Base-by-base conservation (phyloP, 805 yeast genomes). In the Kurtzmaniella fragi region DNA sequence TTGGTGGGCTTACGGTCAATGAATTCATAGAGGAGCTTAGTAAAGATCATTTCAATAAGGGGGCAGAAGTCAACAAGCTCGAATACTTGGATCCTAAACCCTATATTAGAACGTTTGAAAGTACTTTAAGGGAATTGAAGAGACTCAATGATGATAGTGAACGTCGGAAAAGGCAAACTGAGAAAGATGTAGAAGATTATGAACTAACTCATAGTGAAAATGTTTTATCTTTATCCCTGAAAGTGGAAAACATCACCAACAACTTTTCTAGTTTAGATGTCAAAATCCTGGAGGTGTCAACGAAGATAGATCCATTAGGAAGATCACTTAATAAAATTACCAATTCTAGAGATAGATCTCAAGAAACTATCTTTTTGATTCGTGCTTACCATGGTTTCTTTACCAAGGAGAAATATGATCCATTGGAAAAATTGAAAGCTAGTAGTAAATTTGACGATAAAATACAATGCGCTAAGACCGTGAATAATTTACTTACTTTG, bases 21-120 rank as follows among this genome's bases (percentile, higher is more conserved):
- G 91, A 86, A 40, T 87, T 89, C 57, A 78, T 89, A 20, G 93
- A 89, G 54, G 83, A 78, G 52, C 65, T 90, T 47, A 77, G 90
- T 44, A 78, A 79, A 52, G 84, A 81, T 52, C 85, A 83, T 46
- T 67, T 75, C 12, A 49, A 67, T 23, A 70, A 71, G 42, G 74
- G 70, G 10, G 71, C 73, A 6, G 77, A 72, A 44, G 76, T 71
- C 23, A 71, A 75, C 41, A 67, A 73, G 31, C 55, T 74, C 26
- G 78, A 75, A 37, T 73, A 72, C 52, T 61, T 88, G 39, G 96
- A 93, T 53, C 96, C 98, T 1, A 88, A 87, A 53, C 98, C 98
- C 2, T 93, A 86, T 56, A 91, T 91, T 34, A 76, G 96, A 48
- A 87, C 96, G 0, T 90, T 93, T 58, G 97, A 91, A 56, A 79